Percentiles rank a stretch among this genome's conserved stretches.
Conservation (phyloP, 2,329 filamentous ascomycete species). For the Cladosporium sp. region DNA sequence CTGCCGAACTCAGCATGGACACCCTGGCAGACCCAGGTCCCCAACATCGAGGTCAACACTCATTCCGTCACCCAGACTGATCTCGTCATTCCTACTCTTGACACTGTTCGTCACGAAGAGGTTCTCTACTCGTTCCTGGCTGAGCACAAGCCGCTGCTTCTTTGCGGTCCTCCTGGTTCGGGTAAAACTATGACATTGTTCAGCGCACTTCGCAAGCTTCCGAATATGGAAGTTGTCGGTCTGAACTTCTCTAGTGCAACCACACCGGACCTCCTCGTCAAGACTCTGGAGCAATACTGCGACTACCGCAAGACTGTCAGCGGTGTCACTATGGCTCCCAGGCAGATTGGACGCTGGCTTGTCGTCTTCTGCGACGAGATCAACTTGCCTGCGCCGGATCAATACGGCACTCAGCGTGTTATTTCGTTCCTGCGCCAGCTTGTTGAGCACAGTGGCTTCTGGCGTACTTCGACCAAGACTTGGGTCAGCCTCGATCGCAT, state of each 20-base stretch:
- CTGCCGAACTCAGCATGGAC: conserved; percentile 87
- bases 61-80: conserved; percentile 98
- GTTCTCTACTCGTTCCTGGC: conserved; percentile 99
- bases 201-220: conserved; percentile 91
- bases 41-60: conserved; percentile 93
- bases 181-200: conserved; percentile 99
- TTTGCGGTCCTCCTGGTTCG: conserved; percentile 96
- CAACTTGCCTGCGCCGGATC: conserved; percentile 95
- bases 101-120: conserved; percentile 96
- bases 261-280: conserved; percentile 94
- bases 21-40: conserved; percentile 92
- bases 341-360: conserved; percentile 95
- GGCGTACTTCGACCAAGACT: conserved; percentile 93
- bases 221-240: conserved; percentile 98
- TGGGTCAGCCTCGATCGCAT: conserved; percentile 98
- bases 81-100: conserved; percentile 94
- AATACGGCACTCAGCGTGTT: conserved; percentile 94
- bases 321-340: conserved; percentile 91
- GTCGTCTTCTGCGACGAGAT: conserved; percentile 99
- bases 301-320: conserved; percentile 99
- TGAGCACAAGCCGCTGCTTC: conserved; percentile 93
- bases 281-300: conserved; percentile 99
- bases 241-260: conserved; percentile 99
- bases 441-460: conserved; percentile 98
- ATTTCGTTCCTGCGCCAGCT: conserved; percentile 97